A percentile compares a stretch with the other conserved stretches of the same genome.
These are phyloP conservation scores for Zasmidium citrigriseum DNA, from an alignment of 2,329 filamentous ascomycete genomes.

Conservation along the genomic window DNA sequence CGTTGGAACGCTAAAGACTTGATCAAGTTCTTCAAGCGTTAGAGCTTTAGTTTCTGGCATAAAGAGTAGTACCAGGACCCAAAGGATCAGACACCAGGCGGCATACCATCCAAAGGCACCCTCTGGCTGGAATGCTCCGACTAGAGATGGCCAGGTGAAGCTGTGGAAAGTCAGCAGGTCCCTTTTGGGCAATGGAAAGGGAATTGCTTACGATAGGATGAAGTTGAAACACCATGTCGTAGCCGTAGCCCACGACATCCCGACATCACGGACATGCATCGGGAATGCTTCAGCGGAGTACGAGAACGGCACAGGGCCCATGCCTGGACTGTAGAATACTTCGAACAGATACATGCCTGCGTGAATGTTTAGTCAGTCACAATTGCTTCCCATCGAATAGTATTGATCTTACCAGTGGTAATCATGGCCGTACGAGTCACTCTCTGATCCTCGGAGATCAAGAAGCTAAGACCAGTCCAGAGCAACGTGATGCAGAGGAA, in stretches of 20 bases:
- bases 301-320: conserved; percentile 34
- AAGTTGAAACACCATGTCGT: conserved; percentile 49
- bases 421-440: conserved; percentile 1
- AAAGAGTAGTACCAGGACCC: conserved; percentile 19
- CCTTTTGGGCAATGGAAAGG: background rate
- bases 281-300: conserved; percentile 39
- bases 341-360: conserved; percentile 24
- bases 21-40: conserved; percentile 43
- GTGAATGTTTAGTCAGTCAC: too few relatives aligned
- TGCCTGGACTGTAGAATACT: conserved; percentile 27
- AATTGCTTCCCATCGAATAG: too few relatives aligned
- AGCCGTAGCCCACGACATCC: conserved; percentile 38
- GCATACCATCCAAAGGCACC: conserved; percentile 59
- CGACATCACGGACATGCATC: conserved; percentile 32
- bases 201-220: conserved; percentile 16
- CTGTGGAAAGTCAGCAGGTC: background rate
- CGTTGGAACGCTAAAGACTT: conserved; percentile 44
- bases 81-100: conserved; percentile 39
- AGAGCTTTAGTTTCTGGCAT: conserved; percentile 38
- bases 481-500: conserved; percentile 2
- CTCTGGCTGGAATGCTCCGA: conserved; percentile 48
- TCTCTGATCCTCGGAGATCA: background rate
- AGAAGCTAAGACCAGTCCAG: conserved; percentile 1
- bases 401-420: too few relatives aligned
- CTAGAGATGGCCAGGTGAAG: conserved; percentile 49